Conservation (phyloP, 2,329 filamentous ascomycete genomes). For the Sphaerulina musiva region DNA sequence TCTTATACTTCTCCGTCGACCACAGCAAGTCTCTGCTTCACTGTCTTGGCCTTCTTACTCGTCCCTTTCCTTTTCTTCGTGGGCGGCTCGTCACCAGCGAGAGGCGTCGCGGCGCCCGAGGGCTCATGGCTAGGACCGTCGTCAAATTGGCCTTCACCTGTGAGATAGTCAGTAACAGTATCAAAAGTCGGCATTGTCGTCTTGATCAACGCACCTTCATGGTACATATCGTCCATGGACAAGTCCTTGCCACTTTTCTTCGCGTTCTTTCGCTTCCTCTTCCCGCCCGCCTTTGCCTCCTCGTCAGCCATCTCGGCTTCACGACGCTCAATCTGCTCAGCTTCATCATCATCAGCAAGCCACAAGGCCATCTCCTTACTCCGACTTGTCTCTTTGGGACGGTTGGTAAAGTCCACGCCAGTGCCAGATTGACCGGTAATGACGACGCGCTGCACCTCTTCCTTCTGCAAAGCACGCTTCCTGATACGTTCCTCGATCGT, state of each 20-base stretch:
- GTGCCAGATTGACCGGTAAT: slow-evolving; percentile 81
- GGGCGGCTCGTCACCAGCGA: slow-evolving; percentile 46
- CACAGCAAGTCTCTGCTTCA: slow-evolving; percentile 45
- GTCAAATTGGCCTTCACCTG: slow-evolving; percentile 95
- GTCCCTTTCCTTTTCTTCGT: slow-evolving; percentile 53
- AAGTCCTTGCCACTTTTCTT: slow-evolving; percentile 55
- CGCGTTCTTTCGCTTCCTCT: slow-evolving; percentile 45
- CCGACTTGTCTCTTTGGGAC: slow-evolving; percentile 77
- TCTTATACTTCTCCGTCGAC: slow-evolving; percentile 38
- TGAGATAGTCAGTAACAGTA: slow-evolving; percentile 12
- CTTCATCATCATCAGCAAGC: slow-evolving; percentile 95
- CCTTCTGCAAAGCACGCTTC: slow-evolving; percentile 93
- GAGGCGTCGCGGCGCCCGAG: slow-evolving; percentile 78
- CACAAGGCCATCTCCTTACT: slow-evolving; percentile 99
- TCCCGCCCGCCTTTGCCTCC: slow-evolving; percentile 52
- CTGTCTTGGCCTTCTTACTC: slow-evolving; percentile 48
- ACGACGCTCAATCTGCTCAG: slow-evolving; percentile 84
- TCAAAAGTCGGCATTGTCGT: neutral
- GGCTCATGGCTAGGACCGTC: slow-evolving; percentile 76
- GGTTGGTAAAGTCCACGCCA: slow-evolving; percentile 77
- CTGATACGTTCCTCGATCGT: slow-evolving; percentile 98
- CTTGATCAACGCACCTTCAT: slow-evolving; percentile 63
- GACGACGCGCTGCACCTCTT: slow-evolving; percentile 95
- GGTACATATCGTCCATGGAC: slow-evolving; percentile 92
- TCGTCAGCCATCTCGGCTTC: slow-evolving; percentile 74